Percentiles rank a stretch among this genome's conserved stretches.
These are phyloP conservation scores for Balakata baccata DNA, from an alignment of 345 rosid species.

Conservation along the genomic window DNA sequence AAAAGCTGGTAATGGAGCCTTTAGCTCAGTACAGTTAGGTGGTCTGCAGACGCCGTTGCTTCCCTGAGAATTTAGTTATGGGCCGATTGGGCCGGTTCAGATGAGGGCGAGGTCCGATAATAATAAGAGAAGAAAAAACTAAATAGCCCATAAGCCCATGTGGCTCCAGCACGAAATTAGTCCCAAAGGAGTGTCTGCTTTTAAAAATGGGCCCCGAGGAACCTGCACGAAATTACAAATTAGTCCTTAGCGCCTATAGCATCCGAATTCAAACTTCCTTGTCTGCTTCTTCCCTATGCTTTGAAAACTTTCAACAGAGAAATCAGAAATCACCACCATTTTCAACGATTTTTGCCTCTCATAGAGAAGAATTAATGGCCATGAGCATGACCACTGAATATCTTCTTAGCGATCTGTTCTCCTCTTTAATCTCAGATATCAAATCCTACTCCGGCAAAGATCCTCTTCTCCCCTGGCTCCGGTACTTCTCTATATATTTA, in stretches of 20 bases:
- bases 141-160: not conserved
- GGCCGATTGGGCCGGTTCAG: not conserved
- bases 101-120: no score
- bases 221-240: not conserved
- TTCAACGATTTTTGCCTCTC: not conserved
- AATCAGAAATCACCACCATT: not conserved
- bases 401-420: conserved; percentile 44
- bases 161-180: not conserved
- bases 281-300: not conserved
- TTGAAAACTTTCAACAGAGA: no score
- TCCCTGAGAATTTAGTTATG: not conserved
- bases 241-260: not conserved
- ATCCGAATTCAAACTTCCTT: not conserved
- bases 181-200: no score
- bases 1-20: not conserved
- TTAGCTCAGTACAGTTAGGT: not conserved
- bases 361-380: conserved; percentile 4
- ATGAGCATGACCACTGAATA: conserved; percentile 16
- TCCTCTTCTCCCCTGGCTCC: conserved; percentile 87
- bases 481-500: conserved; percentile 34
- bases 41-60: not conserved
- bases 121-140: not conserved
- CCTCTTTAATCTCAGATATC: conserved; percentile 73
- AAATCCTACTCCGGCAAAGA: conserved; percentile 78
- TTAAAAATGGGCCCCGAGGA: no score